phyloP scores from a whole-genome alignment of 345 rosid genomes.

The Populus tremula region DNA sequence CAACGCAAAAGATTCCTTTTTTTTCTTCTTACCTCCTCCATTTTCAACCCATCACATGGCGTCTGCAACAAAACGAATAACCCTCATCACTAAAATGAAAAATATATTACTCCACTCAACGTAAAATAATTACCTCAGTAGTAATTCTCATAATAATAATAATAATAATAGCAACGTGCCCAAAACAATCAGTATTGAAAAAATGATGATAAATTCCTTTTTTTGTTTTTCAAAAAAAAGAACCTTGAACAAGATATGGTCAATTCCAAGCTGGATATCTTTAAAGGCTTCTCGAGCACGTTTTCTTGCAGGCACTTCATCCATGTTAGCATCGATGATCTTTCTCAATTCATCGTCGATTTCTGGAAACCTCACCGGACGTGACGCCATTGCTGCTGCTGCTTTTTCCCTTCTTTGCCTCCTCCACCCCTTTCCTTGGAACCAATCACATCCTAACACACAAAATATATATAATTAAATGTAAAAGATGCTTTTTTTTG shows the following conservation, averaged over 20 bases:
- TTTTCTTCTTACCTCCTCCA: conserved; percentile 57
- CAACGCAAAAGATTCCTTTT: neutral
- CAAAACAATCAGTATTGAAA: no score
- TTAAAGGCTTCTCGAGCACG: conserved; percentile 75
- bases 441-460: conserved; percentile 6
- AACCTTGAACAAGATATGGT: conserved; percentile 89
- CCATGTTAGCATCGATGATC: conserved; percentile 61
- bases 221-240: neutral
- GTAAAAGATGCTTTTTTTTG: no score
- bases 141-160: no score
- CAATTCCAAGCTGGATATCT: conserved; percentile 65
- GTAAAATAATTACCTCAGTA: no score
- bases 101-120: no score
- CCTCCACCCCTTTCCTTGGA: conserved; percentile 5
- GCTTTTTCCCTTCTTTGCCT: neutral
- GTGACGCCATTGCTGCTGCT: neutral
- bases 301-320: conserved; percentile 69
- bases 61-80: conserved; percentile 45
- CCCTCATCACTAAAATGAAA: neutral
- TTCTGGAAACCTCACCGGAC: conserved; percentile 38
- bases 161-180: no score
- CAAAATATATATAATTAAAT: neutral
- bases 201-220: no score
- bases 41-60: conserved; percentile 57
- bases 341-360: conserved; percentile 51